Evolutionary conservation across 108 stramenopile species (phyloP).

Genomic region (Cyclotella cryptica): DNA sequence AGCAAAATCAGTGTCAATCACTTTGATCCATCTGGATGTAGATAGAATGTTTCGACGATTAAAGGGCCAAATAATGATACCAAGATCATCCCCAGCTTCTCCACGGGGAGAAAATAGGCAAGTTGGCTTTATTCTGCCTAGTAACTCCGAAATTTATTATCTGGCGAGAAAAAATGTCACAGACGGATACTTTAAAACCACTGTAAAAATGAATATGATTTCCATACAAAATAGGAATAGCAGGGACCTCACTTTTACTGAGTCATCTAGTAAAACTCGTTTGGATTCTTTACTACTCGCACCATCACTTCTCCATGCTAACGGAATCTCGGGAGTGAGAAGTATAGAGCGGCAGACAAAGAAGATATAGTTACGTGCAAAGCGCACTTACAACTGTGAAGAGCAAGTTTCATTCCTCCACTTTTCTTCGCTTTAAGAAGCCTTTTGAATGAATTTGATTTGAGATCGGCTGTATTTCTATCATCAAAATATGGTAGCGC

Average conservation of each 20-base stretch:
- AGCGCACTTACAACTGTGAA: constrained; percentile 23
- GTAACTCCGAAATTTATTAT: constrained; percentile 29
- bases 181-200: not conserved
- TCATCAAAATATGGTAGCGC: constrained; percentile 45
- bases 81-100: not conserved
- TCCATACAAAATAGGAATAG: not conserved
- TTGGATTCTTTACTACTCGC: constrained; percentile 36
- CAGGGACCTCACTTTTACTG: constrained; percentile 20
- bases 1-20: constrained; percentile 30
- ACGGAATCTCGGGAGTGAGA: not conserved
- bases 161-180: not conserved
- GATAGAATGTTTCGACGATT: not conserved
- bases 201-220: not conserved
- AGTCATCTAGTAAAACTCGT: constrained; percentile 47
- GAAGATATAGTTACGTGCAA: not conserved
- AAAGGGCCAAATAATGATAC: constrained; percentile 54
- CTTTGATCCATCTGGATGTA: constrained; percentile 20
- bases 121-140: constrained; percentile 4
- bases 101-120: constrained; percentile 37
- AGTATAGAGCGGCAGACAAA: not conserved
- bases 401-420: constrained; percentile 19
- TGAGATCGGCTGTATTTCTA: constrained; percentile 48
- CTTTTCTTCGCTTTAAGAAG: constrained; percentile 37
- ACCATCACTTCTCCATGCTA: constrained; percentile 19
- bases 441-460: constrained; percentile 49